phyloP scores from a whole-genome alignment of 768 basidiomycete genomes.

The Lentinula edodes region DNA sequence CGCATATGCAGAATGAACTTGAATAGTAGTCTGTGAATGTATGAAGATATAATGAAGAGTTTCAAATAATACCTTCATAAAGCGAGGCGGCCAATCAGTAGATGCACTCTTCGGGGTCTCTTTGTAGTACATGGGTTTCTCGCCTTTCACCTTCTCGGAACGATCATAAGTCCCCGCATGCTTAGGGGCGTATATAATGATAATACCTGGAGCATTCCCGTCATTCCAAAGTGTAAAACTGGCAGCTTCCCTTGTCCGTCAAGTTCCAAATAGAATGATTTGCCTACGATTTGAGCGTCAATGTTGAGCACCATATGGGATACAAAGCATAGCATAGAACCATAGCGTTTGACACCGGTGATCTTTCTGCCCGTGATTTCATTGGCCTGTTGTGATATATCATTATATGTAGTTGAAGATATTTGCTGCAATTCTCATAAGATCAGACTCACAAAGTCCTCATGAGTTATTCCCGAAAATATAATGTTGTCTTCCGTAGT shows the following conservation, averaged over 20 bases:
- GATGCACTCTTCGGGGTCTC: conserved; percentile 33
- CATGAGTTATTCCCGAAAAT: conserved; percentile 49
- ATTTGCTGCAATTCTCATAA: neutral
- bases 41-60: neutral
- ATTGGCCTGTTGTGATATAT: conserved; percentile 36
- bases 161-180: neutral
- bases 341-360: conserved; percentile 46
- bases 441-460: conserved; percentile 51
- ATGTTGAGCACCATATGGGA: conserved; percentile 25
- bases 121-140: conserved; percentile 43
- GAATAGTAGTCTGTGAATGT: neutral
- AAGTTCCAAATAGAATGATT: conserved; percentile 63
- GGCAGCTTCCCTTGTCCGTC: conserved; percentile 57
- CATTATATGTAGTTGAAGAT: neutral
- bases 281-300: conserved; percentile 29
- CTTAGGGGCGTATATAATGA: neutral
- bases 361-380: conserved; percentile 48
- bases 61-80: conserved; percentile 45
- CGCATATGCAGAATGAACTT: conserved; percentile 65
- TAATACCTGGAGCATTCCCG: conserved; percentile 68
- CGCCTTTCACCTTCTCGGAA: conserved; percentile 38
- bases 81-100: conserved; percentile 60
- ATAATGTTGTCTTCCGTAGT: conserved; percentile 58
- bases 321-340: conserved; percentile 29
- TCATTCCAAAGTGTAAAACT: conserved; percentile 82